Conservation (phyloP, 2,329 filamentous ascomycete species). For the Sporothrix inflata region DNA sequence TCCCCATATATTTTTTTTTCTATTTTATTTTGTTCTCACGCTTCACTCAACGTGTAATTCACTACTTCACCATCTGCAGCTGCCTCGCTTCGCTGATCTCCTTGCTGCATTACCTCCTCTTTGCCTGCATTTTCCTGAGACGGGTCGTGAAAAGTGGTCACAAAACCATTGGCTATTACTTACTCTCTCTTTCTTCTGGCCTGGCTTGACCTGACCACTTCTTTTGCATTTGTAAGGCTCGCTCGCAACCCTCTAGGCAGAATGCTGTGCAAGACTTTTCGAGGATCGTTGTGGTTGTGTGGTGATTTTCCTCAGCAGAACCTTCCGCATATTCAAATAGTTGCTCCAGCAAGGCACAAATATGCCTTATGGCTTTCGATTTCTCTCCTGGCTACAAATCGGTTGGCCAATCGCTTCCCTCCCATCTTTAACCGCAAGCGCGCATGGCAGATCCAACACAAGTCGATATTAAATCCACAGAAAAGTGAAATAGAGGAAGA, state of each 20-base stretch:
- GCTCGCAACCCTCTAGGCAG: not conserved
- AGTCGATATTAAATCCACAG: not conserved
- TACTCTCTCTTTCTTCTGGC: not conserved
- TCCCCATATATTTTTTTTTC: not conserved
- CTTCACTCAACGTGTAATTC: not conserved
- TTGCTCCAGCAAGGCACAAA: too few species aligned
- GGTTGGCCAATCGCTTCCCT: not conserved
- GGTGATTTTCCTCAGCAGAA: too few species aligned
- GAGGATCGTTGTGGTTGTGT: not conserved
- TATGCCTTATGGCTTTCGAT: not conserved
- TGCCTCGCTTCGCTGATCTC: not conserved
- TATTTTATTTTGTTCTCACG: too few species aligned
- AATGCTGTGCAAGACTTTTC: not conserved
- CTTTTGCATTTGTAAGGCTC: not conserved
- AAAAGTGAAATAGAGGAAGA: not conserved
- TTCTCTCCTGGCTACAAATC: not conserved
- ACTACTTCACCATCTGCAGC: not conserved
- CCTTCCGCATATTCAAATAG: not conserved
- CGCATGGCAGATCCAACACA: not conserved
- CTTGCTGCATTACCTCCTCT: not conserved
- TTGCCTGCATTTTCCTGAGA: not conserved
- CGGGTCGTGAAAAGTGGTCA: not conserved
- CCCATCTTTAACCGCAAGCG: constrained; percentile 9
- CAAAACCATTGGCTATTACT: not conserved
- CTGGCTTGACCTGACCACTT: not conserved